These are phyloP conservation scores for Teratosphaeria viscida DNA, from an alignment of 2,329 filamentous ascomycete genomes.

Conservation along the genomic window DNA sequence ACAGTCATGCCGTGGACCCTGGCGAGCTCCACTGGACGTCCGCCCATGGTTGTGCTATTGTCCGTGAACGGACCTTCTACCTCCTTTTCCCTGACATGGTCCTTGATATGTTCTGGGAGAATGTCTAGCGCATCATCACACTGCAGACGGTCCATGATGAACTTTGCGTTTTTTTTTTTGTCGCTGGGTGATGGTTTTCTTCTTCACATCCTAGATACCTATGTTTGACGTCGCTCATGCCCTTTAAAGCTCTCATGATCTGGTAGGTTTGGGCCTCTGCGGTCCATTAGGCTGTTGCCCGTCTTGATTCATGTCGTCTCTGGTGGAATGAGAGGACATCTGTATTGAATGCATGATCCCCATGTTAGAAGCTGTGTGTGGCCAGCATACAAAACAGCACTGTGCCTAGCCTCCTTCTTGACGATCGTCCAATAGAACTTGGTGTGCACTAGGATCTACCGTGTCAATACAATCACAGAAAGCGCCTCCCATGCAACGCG, in stretches of 20 bases:
- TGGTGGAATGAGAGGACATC: background rate
- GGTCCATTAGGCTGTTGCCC: background rate
- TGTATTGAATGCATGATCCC: too few relatives aligned
- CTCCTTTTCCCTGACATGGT: background rate
- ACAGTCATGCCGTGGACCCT: background rate
- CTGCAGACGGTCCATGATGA: background rate
- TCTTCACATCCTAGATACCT: background rate
- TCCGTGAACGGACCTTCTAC: background rate
- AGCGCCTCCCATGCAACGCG: background rate
- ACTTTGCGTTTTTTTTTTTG: background rate
- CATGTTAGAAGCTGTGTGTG: background rate
- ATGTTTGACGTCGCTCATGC: background rate
- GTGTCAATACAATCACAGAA: background rate
- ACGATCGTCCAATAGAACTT: background rate
- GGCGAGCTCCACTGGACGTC: background rate
- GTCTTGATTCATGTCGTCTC: background rate
- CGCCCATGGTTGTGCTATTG: background rate
- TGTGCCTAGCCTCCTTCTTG: background rate
- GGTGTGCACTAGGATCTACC: background rate
- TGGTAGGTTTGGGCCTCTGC: background rate
- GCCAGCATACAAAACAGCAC: background rate
- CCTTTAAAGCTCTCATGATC: background rate
- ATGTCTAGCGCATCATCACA: background rate
- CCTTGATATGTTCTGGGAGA: background rate
- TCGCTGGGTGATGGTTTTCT: background rate